Evolutionary conservation across 176 grass and related monocot genomes (phyloP).

Genomic region (Zea mays): Zm-B73-REFERENCE-NAM-5.0 NC_050104.1:117634501-117635000

Average conservation of each 20-base stretch:
- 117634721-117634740: constrained; percentile 68
- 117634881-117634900: constrained; percentile 85
- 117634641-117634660: constrained; percentile 93
- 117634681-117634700: constrained; percentile 86
- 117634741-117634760: constrained; percentile 75
- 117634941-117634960: constrained; percentile 87
- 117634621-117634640: constrained; percentile 1
- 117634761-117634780: constrained; percentile 91
- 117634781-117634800: constrained; percentile 77
- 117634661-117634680: constrained; percentile 95
- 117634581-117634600: constrained; percentile 43
- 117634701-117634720: constrained; percentile 78
- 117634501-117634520: constrained; percentile 73
- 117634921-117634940: constrained; percentile 52
- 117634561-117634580: constrained; percentile 92
- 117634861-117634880: constrained; percentile 69
- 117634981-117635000: constrained; percentile 81
- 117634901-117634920: constrained; percentile 63
- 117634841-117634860: constrained; percentile 61
- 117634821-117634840: constrained; percentile 83
- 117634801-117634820: constrained; percentile 86
- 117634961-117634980: constrained; percentile 68
- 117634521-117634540: constrained; percentile 89
- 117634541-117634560: constrained; percentile 66
- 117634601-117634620: constrained; percentile 31